Conservation (phyloP, 805 yeast species). For the Isabelozyma pseudorhagii region DNA sequence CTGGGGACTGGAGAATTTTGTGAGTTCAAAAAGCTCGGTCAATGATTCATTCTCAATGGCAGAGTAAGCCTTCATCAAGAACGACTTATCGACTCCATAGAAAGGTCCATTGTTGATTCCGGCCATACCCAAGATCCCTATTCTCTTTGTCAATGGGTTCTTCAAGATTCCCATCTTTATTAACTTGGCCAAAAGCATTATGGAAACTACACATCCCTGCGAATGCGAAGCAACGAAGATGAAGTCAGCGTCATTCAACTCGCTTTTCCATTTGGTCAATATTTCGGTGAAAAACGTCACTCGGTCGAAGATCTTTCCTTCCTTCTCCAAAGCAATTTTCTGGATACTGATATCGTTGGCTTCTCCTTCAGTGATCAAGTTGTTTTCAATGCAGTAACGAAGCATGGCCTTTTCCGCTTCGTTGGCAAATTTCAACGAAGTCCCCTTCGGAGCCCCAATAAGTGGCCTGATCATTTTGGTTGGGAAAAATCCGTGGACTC, state of each 20-base stretch:
- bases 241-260: conserved; percentile 67
- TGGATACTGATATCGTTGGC: conserved; percentile 52
- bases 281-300: conserved; percentile 77
- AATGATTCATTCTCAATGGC: conserved; percentile 87
- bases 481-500: conserved; percentile 97
- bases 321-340: conserved; percentile 90
- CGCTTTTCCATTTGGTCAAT: conserved; percentile 63
- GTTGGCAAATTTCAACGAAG: conserved; percentile 83
- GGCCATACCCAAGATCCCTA: conserved; percentile 90
- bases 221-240: conserved; percentile 93
- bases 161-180: conserved; percentile 52
- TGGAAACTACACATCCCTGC: conserved; percentile 92
- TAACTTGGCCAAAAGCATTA: conserved; percentile 70
- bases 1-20: conserved; percentile 67
- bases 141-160: conserved; percentile 40
- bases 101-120: conserved; percentile 94
- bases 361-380: conserved; percentile 31
- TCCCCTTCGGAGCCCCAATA: conserved; percentile 95
- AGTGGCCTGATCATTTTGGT: conserved; percentile 78
- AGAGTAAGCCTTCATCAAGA: conserved; percentile 83
- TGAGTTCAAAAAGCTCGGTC: conserved; percentile 84
- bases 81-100: conserved; percentile 80
- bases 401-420: conserved; percentile 82
- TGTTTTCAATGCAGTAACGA: conserved; percentile 51
- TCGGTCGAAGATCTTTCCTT: conserved; percentile 84